A percentile compares a stretch with the other conserved stretches of the same genome.
Evolutionary conservation across 805 yeast genomes (phyloP).

Genomic region (Sungouiozyma intestinalis): DNA sequence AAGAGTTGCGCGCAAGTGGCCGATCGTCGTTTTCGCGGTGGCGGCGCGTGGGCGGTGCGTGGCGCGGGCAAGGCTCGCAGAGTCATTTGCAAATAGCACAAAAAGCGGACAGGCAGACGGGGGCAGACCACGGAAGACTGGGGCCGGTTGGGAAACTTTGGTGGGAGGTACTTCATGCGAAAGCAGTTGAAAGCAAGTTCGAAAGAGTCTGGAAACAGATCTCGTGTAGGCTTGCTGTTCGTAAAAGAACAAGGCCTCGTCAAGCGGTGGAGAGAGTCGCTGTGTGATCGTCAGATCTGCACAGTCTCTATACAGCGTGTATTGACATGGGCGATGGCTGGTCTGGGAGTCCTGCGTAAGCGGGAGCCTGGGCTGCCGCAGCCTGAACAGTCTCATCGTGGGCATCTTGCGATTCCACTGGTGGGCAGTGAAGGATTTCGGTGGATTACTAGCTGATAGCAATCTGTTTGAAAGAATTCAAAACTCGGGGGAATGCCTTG

Average conservation of each 20-base stretch:
- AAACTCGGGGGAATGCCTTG: slow-evolving; percentile 22
- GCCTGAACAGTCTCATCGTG: slow-evolving; percentile 28
- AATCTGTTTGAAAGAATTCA: slow-evolving; percentile 21
- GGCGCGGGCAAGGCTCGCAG: not conserved
- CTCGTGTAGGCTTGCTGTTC: slow-evolving; percentile 20
- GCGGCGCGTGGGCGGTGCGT: too few species aligned
- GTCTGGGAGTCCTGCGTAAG: slow-evolving; percentile 1
- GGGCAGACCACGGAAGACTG: not conserved
- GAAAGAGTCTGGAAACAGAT: slow-evolving; percentile 24
- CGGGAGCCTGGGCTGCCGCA: slow-evolving; percentile 4
- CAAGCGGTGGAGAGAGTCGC: slow-evolving; percentile 27
- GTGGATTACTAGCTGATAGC: slow-evolving; percentile 27
- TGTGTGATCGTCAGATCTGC: slow-evolving; percentile 25
- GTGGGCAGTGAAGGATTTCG: slow-evolving; percentile 28
- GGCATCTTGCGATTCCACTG: slow-evolving; percentile 26
- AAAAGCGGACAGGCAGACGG: not conserved
- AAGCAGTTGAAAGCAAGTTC: slow-evolving; percentile 23
- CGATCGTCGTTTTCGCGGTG: too few species aligned
- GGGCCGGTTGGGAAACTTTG: slow-evolving; percentile 2
- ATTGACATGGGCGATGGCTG: slow-evolving; percentile 21
- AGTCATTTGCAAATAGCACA: not conserved
- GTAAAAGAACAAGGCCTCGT: slow-evolving; percentile 22
- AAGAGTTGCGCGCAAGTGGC: too few species aligned
- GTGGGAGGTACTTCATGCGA: slow-evolving; percentile 21
- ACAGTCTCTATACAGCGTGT: slow-evolving; percentile 24